Conservation (phyloP, 208 protist genomes). For the Herpetomonas tarakana region DNA sequence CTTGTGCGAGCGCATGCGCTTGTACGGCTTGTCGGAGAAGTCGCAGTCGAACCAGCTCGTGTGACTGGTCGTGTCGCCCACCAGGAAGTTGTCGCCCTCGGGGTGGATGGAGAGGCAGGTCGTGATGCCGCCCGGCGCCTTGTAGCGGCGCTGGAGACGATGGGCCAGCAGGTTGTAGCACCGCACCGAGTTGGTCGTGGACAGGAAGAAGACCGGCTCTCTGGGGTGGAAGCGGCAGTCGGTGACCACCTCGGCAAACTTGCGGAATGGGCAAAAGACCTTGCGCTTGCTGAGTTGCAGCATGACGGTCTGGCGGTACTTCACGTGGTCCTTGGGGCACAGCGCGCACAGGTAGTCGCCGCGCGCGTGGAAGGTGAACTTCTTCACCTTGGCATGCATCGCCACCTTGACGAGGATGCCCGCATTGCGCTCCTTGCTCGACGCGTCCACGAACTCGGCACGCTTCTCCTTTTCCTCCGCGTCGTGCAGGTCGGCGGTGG, state of each 20-base stretch:
- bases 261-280: slow-evolving; percentile 91
- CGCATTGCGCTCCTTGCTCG: slow-evolving; percentile 60
- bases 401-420: slow-evolving; percentile 89
- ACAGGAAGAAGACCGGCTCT: slow-evolving; percentile 98
- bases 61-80: slow-evolving; percentile 87
- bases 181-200: slow-evolving; percentile 92
- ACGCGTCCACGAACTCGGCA: slow-evolving; percentile 84
- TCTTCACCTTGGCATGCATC: slow-evolving; percentile 88
- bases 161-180: slow-evolving; percentile 98
- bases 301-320: slow-evolving; percentile 92
- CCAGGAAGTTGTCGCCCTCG: slow-evolving; percentile 97
- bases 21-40: slow-evolving; percentile 95
- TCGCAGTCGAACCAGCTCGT: slow-evolving; percentile 99
- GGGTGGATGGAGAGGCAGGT: slow-evolving; percentile 96
- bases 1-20: slow-evolving; percentile 95
- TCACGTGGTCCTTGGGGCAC: slow-evolving; percentile 92
- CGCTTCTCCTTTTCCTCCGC: slow-evolving; percentile 85
- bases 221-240: slow-evolving; percentile 98
- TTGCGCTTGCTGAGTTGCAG: slow-evolving; percentile 91
- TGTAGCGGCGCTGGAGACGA: slow-evolving; percentile 95
- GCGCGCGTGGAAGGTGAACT: slow-evolving; percentile 83
- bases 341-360: slow-evolving; percentile 91
- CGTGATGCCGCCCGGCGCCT: slow-evolving; percentile 79
- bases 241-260: slow-evolving; percentile 88
- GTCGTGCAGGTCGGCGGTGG: slow-evolving; percentile 77